These are phyloP conservation scores for Mycena venus DNA, from an alignment of 768 basidiomycete genomes.

Conservation along the genomic window DNA sequence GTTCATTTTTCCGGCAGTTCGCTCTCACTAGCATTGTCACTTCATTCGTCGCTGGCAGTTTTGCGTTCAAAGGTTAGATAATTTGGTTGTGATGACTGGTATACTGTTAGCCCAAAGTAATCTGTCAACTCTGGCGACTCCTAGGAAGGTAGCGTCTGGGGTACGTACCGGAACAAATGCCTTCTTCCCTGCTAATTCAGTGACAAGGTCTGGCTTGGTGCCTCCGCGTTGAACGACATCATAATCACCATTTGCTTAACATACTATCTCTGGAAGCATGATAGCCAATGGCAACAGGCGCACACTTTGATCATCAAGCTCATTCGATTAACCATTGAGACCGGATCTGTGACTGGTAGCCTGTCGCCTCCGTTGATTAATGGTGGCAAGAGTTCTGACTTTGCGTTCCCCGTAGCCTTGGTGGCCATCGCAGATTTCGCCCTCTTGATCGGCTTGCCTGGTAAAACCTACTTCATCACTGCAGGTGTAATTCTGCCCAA, in stretches of 20 bases:
- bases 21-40: background rate
- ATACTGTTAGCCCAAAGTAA: background rate
- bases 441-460: background rate
- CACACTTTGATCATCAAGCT: background rate
- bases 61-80: background rate
- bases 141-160: background rate
- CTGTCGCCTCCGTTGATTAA: background rate
- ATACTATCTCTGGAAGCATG: background rate
- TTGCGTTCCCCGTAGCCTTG: background rate
- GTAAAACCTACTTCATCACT: background rate
- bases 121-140: background rate
- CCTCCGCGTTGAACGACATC: background rate
- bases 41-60: background rate
- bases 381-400: background rate
- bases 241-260: background rate
- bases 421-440: background rate
- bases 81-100: too few relatives aligned
- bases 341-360: background rate
- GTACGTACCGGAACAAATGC: background rate
- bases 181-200: background rate
- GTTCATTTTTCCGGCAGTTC: background rate
- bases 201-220: background rate
- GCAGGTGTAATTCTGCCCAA: background rate
- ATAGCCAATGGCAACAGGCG: background rate
- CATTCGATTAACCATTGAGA: background rate